These are phyloP conservation scores for Mucor racemosus DNA, from an alignment of 371 early-diverging fungal species.

Conservation along the genomic window DNA sequence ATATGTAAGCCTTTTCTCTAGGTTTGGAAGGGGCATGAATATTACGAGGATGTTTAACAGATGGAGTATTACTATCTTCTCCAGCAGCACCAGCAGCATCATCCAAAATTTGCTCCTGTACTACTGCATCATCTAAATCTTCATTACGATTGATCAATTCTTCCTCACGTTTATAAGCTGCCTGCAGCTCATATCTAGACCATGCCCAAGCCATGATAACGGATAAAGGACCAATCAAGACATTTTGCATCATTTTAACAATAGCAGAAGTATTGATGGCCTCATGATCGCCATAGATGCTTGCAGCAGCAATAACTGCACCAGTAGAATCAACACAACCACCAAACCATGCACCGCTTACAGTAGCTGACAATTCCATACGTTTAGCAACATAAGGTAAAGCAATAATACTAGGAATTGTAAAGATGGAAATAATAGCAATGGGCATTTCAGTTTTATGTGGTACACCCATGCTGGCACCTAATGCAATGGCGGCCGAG, in stretches of 20 bases:
- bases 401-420: constrained; percentile 69
- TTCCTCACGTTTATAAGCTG: constrained; percentile 36
- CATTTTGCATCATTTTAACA: constrained; percentile 71
- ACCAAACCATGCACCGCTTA: constrained; percentile 71
- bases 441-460: constrained; percentile 66
- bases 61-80: constrained; percentile 23
- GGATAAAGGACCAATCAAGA: constrained; percentile 64
- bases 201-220: constrained; percentile 64
- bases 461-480: constrained; percentile 60
- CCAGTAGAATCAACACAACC: constrained; percentile 71
- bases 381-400: constrained; percentile 63
- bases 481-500: constrained; percentile 66
- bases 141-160: constrained; percentile 23
- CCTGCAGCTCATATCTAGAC: constrained; percentile 56
- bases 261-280: constrained; percentile 65
- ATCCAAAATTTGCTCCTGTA: constrained; percentile 7
- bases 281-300: constrained; percentile 60
- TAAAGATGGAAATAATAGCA: constrained; percentile 69
- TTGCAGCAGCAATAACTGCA: constrained; percentile 71
- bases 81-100: neutral
- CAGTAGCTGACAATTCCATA: constrained; percentile 45
- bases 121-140: constrained; percentile 8
- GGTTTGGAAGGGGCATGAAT: constrained; percentile 17
- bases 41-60: constrained; percentile 26
- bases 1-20: constrained; percentile 33